A percentile compares a stretch with the other conserved stretches of the same genome.
These are phyloP conservation scores for Helicocarpus griseus DNA, from an alignment of 2,329 filamentous ascomycete species.

Conservation along the genomic window DNA sequence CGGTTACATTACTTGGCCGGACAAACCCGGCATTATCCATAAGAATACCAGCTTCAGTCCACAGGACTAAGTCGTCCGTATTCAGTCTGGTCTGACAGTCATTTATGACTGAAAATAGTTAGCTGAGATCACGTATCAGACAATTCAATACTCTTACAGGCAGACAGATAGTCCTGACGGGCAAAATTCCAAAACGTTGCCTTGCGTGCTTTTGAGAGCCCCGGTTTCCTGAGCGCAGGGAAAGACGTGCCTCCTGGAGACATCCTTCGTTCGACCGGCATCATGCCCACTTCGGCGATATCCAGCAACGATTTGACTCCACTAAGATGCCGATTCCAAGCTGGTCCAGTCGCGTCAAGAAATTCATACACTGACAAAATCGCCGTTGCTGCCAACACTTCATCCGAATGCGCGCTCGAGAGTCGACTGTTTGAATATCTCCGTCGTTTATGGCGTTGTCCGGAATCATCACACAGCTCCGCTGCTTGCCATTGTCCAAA, in stretches of 20 bases:
- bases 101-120: slow-evolving; percentile 38
- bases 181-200: slow-evolving; percentile 61
- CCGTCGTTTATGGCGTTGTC: slow-evolving; percentile 35
- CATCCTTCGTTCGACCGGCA: slow-evolving; percentile 30
- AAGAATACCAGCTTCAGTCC: slow-evolving; percentile 54
- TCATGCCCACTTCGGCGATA: slow-evolving; percentile 32
- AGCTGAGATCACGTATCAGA: slow-evolving; percentile 4
- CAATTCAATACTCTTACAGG: slow-evolving; percentile 35
- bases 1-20: slow-evolving; percentile 31
- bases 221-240: slow-evolving; percentile 22
- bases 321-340: slow-evolving; percentile 56
- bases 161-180: slow-evolving; percentile 55
- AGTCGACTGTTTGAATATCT: slow-evolving; percentile 36
- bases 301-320: slow-evolving; percentile 55
- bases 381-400: slow-evolving; percentile 55
- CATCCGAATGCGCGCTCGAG: slow-evolving; percentile 40
- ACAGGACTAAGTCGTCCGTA: slow-evolving; percentile 52
- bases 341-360: slow-evolving; percentile 53
- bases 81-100: slow-evolving; percentile 52
- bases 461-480: slow-evolving; percentile 27
- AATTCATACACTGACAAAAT: slow-evolving; percentile 61
- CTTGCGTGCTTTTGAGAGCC: slow-evolving; percentile 46
- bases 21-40: slow-evolving; percentile 45
- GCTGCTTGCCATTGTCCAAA: slow-evolving; percentile 28
- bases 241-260: slow-evolving; percentile 31